These are phyloP conservation scores for Silene coronaria DNA, from an alignment of 179 eudicot genomes.

Conservation along the genomic window DNA sequence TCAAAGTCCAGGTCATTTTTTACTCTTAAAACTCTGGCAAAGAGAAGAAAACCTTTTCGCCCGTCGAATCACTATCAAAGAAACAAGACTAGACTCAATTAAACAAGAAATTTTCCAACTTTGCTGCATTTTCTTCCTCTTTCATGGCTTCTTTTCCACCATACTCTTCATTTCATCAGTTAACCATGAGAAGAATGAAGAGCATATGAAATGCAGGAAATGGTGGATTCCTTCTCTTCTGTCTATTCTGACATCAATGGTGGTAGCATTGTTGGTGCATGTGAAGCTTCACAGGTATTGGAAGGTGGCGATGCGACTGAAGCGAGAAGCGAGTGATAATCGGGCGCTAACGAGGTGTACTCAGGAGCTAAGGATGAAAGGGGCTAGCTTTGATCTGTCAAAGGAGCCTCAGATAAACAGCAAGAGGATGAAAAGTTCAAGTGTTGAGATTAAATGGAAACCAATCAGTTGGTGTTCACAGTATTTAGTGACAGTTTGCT, in stretches of 20 bases:
- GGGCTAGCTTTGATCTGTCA: constrained; percentile 62
- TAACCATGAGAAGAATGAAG: not conserved
- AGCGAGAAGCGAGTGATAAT: constrained; percentile 42
- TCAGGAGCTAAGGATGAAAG: constrained; percentile 88
- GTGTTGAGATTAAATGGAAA: constrained; percentile 88
- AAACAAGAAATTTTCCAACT: constrained; percentile 56
- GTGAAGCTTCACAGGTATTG: constrained; percentile 55
- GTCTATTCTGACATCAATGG: constrained; percentile 36
- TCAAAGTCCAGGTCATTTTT: constrained; percentile 72
- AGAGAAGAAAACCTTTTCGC: constrained; percentile 64
- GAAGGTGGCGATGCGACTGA: constrained; percentile 46
- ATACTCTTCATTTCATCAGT: constrained; percentile 48
- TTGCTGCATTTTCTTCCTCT: constrained; percentile 55
- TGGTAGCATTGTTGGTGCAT: constrained; percentile 42
- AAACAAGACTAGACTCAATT: constrained; percentile 43
- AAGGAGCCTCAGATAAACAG: constrained; percentile 43
- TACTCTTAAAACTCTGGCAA: constrained; percentile 86
- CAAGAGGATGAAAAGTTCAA: constrained; percentile 73
- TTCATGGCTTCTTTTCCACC: constrained; percentile 54
- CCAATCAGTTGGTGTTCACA: constrained; percentile 58
- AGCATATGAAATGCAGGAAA: constrained; percentile 28
- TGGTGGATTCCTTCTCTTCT: constrained; percentile 70
- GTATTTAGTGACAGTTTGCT: constrained; percentile 42
- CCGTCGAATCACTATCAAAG: constrained; percentile 40
- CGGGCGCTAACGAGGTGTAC: constrained; percentile 54